phyloP scores from a whole-genome alignment of 441 rosid species.

The Francoa sonchifolia region DNA sequence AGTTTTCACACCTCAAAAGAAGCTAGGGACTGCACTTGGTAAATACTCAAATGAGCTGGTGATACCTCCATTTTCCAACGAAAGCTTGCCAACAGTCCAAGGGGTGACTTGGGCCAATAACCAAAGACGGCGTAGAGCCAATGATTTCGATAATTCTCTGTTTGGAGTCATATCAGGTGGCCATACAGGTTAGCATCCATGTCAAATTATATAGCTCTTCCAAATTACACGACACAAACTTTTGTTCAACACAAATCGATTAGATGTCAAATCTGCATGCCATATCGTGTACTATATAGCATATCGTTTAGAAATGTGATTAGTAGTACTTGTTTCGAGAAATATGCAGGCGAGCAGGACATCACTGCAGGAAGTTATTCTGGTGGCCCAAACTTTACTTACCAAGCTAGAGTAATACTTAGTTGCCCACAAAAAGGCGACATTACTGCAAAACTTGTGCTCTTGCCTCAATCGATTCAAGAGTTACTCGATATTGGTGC shows the following conservation, averaged over 20 bases:
- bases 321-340: not conserved
- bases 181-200: constrained; percentile 26
- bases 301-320: not conserved
- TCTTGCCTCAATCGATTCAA: constrained; percentile 47
- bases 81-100: constrained; percentile 13
- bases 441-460: constrained; percentile 36
- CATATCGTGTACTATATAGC: not conserved
- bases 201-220: not conserved
- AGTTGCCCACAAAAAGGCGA: constrained; percentile 44
- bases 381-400: constrained; percentile 11
- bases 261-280: not conserved
- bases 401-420: constrained; percentile 44
- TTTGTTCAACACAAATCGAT: not conserved
- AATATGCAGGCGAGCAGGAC: constrained; percentile 31
- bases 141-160: constrained; percentile 53
- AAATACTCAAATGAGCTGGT: constrained; percentile 59
- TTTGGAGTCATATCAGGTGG: constrained; percentile 65
- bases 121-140: constrained; percentile 31
- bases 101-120: constrained; percentile 17
- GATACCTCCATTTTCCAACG: constrained; percentile 21
- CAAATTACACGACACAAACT: not conserved
- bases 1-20: too few relatives aligned
- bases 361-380: constrained; percentile 12
- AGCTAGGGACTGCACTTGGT: too few relatives aligned
- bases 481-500: constrained; percentile 46